A percentile compares a stretch with the other conserved stretches of the same genome.
These are phyloP conservation scores for Persicaria maculosa DNA, from an alignment of 148 eudicot species.

Conservation along the genomic window DNA sequence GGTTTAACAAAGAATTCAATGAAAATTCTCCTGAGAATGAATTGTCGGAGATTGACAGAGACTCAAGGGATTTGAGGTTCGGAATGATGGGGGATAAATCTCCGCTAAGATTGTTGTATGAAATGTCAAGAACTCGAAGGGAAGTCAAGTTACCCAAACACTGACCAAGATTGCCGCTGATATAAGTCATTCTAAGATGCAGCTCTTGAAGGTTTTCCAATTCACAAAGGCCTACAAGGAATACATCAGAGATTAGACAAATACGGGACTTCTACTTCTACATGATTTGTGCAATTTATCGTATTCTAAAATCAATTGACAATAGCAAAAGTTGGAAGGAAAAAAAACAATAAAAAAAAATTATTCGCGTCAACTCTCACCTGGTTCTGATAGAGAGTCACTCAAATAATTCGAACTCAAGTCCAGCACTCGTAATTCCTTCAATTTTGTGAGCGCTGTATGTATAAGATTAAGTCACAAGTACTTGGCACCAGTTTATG, in stretches of 20 bases:
- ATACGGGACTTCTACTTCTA: too few relatives aligned
- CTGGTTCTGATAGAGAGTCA: background rate
- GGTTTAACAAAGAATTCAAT: too few relatives aligned
- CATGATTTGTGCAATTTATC: too few relatives aligned
- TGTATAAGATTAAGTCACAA: too few relatives aligned
- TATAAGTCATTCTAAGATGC: background rate
- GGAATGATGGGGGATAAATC: background rate
- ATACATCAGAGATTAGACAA: too few relatives aligned
- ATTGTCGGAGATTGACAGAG: too few relatives aligned
- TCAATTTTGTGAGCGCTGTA: background rate
- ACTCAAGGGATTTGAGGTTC: too few relatives aligned
- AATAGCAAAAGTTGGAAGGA: too few relatives aligned
- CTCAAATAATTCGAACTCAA: background rate
- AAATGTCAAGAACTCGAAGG: background rate
- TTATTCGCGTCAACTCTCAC: too few relatives aligned
- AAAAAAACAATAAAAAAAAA: too few relatives aligned
- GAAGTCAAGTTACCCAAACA: background rate
- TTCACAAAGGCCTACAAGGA: background rate
- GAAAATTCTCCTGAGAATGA: too few relatives aligned
- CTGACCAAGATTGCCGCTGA: background rate
- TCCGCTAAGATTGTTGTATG: background rate
- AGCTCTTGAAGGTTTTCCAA: background rate
- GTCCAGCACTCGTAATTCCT: background rate
- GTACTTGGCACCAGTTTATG: too few relatives aligned
- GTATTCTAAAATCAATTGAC: background rate